These are phyloP conservation scores for Colletotrichum higginsianum DNA, from an alignment of 2,329 filamentous ascomycete species.

Conservation along the genomic window DNA sequence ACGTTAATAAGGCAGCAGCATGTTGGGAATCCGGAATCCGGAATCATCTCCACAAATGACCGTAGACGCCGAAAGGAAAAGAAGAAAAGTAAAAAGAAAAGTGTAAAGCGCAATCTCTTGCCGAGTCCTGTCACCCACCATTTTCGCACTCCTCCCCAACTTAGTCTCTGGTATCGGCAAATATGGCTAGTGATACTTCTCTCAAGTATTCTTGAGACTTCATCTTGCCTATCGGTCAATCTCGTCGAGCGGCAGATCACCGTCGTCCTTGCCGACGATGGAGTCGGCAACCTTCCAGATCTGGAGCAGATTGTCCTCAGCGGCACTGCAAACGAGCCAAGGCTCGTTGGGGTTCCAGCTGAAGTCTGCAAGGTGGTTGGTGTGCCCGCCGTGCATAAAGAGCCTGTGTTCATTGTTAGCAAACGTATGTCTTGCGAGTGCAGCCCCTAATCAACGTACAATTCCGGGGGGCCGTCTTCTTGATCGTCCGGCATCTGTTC, in stretches of 20 bases:
- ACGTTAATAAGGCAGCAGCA: conserved; percentile 18
- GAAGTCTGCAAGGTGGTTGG: conserved; percentile 96
- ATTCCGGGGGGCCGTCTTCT: conserved; percentile 93
- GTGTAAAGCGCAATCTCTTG: conserved; percentile 18
- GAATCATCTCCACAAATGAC: conserved; percentile 40
- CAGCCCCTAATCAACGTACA: conserved; percentile 66
- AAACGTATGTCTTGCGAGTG: neutral
- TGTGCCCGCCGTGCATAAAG: conserved; percentile 99
- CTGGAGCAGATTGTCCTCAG: conserved; percentile 96
- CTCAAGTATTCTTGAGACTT: conserved; percentile 33
- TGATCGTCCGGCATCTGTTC: conserved; percentile 96
- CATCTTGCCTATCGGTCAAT: conserved; percentile 71
- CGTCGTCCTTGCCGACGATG: conserved; percentile 83
- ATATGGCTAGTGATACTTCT: conserved; percentile 20
- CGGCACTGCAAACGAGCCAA: conserved; percentile 95
- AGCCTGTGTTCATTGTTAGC: conserved; percentile 67
- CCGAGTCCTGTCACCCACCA: conserved; percentile 9
- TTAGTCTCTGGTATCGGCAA: conserved; percentile 8
- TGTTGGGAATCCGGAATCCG: conserved; percentile 39
- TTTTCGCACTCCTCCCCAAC: conserved; percentile 16
- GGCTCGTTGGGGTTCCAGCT: conserved; percentile 98
- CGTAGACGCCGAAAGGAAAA: conserved; percentile 39
- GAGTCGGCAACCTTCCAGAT: conserved; percentile 91
- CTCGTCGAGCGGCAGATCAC: conserved; percentile 83
- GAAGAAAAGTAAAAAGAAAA: conserved; percentile 32